Percentiles rank a stretch among this genome's conserved stretches.
Evolutionary conservation across 1,139 yeast species (phyloP).

Genomic region (Zygoascus sp.): DNA sequence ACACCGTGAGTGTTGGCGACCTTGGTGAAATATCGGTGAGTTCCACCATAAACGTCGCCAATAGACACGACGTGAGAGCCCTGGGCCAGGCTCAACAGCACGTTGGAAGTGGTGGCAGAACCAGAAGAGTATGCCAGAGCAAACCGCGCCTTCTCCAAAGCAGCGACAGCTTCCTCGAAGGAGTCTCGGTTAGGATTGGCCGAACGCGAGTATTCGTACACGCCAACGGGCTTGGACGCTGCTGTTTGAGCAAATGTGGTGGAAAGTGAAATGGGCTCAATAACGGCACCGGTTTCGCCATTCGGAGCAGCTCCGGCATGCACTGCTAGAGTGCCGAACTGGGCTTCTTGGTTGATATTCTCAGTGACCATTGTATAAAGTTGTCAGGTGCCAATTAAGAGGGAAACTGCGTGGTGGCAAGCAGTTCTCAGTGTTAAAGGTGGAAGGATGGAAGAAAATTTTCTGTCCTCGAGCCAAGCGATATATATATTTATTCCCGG

Average conservation of each 20-base stretch:
- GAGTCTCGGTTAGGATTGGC: conserved; percentile 85
- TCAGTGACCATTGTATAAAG: conserved; percentile 8
- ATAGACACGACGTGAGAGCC: conserved; percentile 74
- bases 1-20: conserved; percentile 82
- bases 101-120: conserved; percentile 77
- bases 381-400: neutral
- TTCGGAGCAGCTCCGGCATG: conserved; percentile 81
- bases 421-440: no score
- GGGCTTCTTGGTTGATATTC: conserved; percentile 4
- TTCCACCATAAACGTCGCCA: conserved; percentile 91
- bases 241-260: conserved; percentile 81
- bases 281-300: conserved; percentile 77
- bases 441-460: no score
- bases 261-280: conserved; percentile 76
- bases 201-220: conserved; percentile 80
- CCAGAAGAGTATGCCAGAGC: conserved; percentile 84
- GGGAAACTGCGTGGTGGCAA: no score
- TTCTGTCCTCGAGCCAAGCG: no score
- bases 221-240: conserved; percentile 75
- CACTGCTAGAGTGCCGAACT: conserved; percentile 77
- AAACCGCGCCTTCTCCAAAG: conserved; percentile 70
- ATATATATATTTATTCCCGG: neutral
- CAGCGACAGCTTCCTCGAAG: conserved; percentile 76
- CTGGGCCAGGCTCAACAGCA: conserved; percentile 68
- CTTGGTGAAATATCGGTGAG: conserved; percentile 85